Conservation (phyloP, 1,284 basidiomycete species). For the Rhodotorula sp. region DNA sequence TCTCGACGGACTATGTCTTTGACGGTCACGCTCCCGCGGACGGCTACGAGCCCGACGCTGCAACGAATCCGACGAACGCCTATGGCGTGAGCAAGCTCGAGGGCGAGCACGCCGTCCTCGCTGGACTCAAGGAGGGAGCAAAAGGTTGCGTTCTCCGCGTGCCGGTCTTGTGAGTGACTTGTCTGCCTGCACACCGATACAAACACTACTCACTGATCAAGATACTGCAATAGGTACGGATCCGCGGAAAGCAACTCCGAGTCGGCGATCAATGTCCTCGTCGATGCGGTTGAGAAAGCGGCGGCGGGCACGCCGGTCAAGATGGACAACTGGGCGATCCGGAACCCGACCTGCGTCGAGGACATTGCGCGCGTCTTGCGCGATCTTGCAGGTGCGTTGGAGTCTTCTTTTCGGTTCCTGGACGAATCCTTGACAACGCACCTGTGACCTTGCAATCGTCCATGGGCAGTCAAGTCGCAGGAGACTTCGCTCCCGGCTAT, state of each 20-base stretch:
- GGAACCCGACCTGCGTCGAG: constrained; percentile 71
- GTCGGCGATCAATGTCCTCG: constrained; percentile 70
- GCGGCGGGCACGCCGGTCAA: constrained; percentile 64
- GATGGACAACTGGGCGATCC: constrained; percentile 81
- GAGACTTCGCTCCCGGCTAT: constrained; percentile 60
- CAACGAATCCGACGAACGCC: constrained; percentile 70
- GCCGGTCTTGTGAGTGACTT: constrained; percentile 66
- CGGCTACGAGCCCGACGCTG: constrained; percentile 61
- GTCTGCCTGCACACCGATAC: not conserved
- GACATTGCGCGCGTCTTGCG: constrained; percentile 47
- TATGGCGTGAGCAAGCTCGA: constrained; percentile 74
- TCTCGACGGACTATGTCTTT: constrained; percentile 71
- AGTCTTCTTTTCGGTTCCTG: not conserved
- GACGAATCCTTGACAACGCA: not conserved
- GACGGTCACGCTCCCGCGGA: constrained; percentile 66
- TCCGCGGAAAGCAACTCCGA: constrained; percentile 71
- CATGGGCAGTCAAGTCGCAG: constrained; percentile 41
- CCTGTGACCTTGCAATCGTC: not conserved
- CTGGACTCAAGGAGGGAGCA: constrained; percentile 51
- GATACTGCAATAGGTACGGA: constrained; percentile 63
- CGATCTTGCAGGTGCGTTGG: constrained; percentile 67
- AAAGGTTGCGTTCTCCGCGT: constrained; percentile 67
- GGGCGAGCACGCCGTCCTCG: constrained; percentile 66
- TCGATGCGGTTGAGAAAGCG: constrained; percentile 73
- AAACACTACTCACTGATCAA: no score